Conservation (phyloP, 2,329 filamentous ascomycete species). For the Aspergillus sp. region DNA sequence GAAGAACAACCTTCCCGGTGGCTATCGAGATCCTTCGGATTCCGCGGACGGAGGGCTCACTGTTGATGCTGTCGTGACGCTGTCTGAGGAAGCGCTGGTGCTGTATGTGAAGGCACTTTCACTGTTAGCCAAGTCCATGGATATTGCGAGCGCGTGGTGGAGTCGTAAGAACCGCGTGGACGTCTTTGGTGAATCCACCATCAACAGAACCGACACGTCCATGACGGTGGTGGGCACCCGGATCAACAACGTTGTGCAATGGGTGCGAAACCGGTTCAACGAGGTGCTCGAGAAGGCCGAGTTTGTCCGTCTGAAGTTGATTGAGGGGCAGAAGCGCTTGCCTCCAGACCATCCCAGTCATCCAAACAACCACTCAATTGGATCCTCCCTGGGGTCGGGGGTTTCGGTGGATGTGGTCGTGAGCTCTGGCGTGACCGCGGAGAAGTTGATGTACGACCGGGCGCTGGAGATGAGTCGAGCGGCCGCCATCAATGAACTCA, state of each 20-base stretch:
- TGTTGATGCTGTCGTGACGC: slow-evolving; percentile 75
- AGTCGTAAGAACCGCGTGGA: slow-evolving; percentile 71
- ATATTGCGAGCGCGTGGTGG: slow-evolving; percentile 94
- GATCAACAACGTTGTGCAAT: slow-evolving; percentile 92
- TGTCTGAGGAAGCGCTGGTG: slow-evolving; percentile 93
- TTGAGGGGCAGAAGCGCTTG: slow-evolving; percentile 80
- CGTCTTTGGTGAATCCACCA: slow-evolving; percentile 44
- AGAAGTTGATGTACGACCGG: slow-evolving; percentile 97
- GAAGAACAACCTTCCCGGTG: slow-evolving; percentile 29
- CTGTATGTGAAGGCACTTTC: slow-evolving; percentile 93
- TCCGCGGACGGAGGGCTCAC: slow-evolving; percentile 76
- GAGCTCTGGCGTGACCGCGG: slow-evolving; percentile 85
- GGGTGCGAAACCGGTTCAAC: slow-evolving; percentile 92
- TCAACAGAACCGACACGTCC: slow-evolving; percentile 45
- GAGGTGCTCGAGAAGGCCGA: slow-evolving; percentile 96
- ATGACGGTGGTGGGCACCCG: slow-evolving; percentile 60
- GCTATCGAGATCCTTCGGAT: slow-evolving; percentile 39
- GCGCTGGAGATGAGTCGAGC: slow-evolving; percentile 94
- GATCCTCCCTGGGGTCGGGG: slow-evolving; percentile 58
- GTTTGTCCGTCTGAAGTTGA: slow-evolving; percentile 81
- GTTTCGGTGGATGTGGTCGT: slow-evolving; percentile 75
- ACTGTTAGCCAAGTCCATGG: slow-evolving; percentile 89
- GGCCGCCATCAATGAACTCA: slow-evolving; percentile 93
- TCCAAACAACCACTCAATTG: slow-evolving; percentile 70
- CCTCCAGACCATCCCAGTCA: slow-evolving; percentile 84